These are phyloP conservation scores for Leptodermis oblonga DNA, from an alignment of 257 asterid genomes.

Conservation along the genomic window DNA sequence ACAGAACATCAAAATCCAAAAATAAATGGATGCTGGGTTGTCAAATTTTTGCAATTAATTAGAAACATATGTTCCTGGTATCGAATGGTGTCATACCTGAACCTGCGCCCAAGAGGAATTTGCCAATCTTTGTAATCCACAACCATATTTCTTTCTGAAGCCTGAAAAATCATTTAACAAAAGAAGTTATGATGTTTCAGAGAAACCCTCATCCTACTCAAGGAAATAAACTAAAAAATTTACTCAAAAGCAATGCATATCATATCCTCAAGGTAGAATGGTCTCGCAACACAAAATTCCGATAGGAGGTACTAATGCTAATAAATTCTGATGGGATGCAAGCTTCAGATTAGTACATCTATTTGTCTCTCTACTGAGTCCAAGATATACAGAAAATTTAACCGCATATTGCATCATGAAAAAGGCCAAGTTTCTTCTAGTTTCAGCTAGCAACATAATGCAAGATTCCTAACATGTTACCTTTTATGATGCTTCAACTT, in stretches of 20 bases:
- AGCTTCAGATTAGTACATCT: not conserved
- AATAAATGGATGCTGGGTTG: not conserved
- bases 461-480: not conserved
- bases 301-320: not conserved
- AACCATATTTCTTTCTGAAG: slow-evolving; percentile 71
- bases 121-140: slow-evolving; percentile 99
- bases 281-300: not conserved
- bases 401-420: not conserved
- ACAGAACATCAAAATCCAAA: not conserved
- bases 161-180: slow-evolving; percentile 37
- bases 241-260: not conserved
- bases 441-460: not conserved
- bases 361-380: not conserved
- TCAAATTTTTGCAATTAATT: not conserved
- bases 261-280: not conserved
- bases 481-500: not conserved
- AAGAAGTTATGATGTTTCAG: not conserved
- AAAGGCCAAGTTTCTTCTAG: not conserved
- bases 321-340: not conserved
- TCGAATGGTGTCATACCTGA: slow-evolving; percentile 54
- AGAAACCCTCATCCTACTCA: not conserved
- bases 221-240: not conserved
- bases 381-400: not conserved
- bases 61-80: slow-evolving; percentile 1
- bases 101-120: slow-evolving; percentile 94